Conservation (phyloP, 2,329 filamentous ascomycete genomes). For the Aplosporella prunicola region DNA sequence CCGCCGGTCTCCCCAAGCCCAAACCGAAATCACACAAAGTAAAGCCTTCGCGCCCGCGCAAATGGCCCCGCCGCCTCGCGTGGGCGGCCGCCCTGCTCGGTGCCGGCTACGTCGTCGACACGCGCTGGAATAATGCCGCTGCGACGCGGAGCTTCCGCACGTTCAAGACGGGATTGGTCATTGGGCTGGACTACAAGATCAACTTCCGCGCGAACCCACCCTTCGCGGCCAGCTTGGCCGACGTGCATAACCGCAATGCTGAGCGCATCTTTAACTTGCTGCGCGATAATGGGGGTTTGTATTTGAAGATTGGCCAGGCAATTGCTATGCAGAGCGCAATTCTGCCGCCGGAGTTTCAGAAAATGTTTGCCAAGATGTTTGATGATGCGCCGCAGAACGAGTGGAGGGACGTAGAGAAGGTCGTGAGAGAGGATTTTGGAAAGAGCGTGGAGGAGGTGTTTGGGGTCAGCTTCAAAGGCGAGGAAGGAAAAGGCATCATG, state of each 20-base stretch:
- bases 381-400: conserved; percentile 91
- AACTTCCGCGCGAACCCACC: conserved; percentile 80
- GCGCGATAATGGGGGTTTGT: conserved; percentile 79
- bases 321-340: conserved; percentile 97
- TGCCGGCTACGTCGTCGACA: conserved; percentile 59
- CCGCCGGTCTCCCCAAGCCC: conserved; percentile 66
- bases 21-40: conserved; percentile 49
- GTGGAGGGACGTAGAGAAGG: conserved; percentile 76
- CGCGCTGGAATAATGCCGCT: conserved; percentile 66
- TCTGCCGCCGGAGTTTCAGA: conserved; percentile 85
- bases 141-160: conserved; percentile 71
- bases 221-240: conserved; percentile 61
- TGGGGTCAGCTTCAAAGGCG: conserved; percentile 69
- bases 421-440: conserved; percentile 84
- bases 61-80: conserved; percentile 67
- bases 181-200: conserved; percentile 90
- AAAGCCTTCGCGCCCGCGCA: conserved; percentile 61
- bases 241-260: conserved; percentile 76
- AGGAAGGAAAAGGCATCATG: conserved; percentile 55
- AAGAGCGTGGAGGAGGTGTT: conserved; percentile 83
- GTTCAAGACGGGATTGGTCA: conserved; percentile 67
- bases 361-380: conserved; percentile 95
- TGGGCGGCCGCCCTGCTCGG: conserved; percentile 52
- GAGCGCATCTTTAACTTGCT: conserved; percentile 74
- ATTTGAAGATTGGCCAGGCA: conserved; percentile 95